A percentile compares a stretch with the other conserved stretches of the same genome.
Evolutionary conservation across 495 filamentous ascomycete species (phyloP).

Genomic region (Penicillium salamii): DNA sequence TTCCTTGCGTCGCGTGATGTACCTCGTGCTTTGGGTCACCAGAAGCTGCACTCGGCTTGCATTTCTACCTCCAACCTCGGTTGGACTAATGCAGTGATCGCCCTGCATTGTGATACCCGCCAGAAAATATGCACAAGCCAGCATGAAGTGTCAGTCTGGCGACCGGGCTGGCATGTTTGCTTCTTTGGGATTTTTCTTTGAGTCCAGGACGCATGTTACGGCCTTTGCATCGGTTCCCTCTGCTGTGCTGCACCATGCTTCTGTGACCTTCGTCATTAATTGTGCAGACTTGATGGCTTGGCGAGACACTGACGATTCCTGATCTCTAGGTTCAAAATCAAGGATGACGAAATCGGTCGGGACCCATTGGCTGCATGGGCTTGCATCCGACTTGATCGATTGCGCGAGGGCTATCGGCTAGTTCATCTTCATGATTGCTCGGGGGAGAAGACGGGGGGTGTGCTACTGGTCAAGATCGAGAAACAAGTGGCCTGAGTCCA

Average conservation of each 20-base stretch:
- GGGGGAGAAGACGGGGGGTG: constrained; percentile 58
- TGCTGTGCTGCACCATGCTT: background rate
- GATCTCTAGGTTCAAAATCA: constrained; percentile 73
- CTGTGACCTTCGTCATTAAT: background rate
- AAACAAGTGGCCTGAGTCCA: constrained; percentile 41
- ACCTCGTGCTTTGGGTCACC: background rate
- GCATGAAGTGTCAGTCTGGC: background rate
- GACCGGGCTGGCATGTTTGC: background rate
- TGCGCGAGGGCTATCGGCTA: constrained; percentile 72
- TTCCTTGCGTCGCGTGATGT: background rate
- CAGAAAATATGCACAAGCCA: background rate
- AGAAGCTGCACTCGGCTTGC: background rate
- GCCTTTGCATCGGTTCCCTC: background rate
- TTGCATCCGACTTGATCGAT: constrained; percentile 77
- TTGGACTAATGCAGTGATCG: background rate
- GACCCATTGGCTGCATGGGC: constrained; percentile 84
- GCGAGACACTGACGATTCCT: constrained; percentile 7
- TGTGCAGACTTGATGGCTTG: background rate
- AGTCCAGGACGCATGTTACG: background rate
- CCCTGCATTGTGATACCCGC: constrained; percentile 11
- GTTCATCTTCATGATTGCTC: constrained; percentile 66
- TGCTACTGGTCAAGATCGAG: constrained; percentile 66
- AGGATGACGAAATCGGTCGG: constrained; percentile 73
- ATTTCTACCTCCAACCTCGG: background rate
- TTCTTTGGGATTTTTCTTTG: constrained; percentile 1